Conservation (phyloP, 169 alveolate species). For the Eimeria necatrix region DNA sequence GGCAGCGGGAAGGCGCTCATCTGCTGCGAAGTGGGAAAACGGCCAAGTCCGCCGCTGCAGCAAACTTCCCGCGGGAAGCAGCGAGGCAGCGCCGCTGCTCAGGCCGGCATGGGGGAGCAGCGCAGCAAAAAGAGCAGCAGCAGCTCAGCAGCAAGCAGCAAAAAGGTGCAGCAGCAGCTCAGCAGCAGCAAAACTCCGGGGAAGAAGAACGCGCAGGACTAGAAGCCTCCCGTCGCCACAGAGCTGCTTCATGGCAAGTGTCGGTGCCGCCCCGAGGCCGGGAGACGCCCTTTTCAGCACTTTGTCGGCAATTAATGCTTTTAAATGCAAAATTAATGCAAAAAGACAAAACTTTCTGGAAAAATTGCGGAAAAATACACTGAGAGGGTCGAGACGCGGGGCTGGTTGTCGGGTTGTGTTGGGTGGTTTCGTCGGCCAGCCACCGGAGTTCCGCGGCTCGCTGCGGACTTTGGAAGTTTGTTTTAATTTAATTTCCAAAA, state of each 20-base stretch:
- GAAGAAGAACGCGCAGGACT: neutral
- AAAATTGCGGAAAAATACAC: neutral
- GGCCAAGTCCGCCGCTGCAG: neutral
- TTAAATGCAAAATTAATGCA: neutral
- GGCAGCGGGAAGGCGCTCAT: neutral
- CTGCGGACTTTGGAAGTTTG: too few species aligned
- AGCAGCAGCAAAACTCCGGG: neutral
- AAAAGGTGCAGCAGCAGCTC: neutral
- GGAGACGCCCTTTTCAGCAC: neutral
- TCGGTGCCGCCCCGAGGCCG: neutral
- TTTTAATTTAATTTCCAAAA: too few species aligned
- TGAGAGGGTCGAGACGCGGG: neutral
- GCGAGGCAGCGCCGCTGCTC: neutral
- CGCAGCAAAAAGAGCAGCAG: neutral
- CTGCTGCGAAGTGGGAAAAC: neutral
- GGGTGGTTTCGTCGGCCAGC: neutral
- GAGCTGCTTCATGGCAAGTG: neutral
- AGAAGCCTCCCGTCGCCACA: neutral
- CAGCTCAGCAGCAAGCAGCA: neutral
- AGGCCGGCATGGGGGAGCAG: neutral
- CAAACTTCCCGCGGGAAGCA: neutral
- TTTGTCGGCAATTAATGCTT: neutral
- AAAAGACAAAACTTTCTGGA: neutral
- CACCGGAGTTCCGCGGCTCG: too few species aligned
- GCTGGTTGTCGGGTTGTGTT: neutral